phyloP scores from a whole-genome alignment of 495 filamentous ascomycete genomes.

The Xanthoparmelia taractica region DNA sequence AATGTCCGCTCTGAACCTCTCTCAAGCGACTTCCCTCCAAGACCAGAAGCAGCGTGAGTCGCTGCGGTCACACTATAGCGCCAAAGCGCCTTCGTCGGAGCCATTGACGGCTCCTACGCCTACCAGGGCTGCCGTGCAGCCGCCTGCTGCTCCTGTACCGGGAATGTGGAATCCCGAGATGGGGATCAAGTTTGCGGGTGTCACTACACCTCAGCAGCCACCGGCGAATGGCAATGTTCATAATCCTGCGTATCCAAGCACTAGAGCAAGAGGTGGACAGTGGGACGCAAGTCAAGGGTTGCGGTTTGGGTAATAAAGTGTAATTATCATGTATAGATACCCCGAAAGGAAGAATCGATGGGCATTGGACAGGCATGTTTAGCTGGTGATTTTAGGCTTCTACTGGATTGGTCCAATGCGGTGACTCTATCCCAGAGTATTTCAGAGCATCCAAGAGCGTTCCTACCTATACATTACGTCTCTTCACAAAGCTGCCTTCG shows the following conservation, averaged over 20 bases:
- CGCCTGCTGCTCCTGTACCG: conserved; percentile 45
- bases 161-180: conserved; percentile 70
- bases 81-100: conserved; percentile 27
- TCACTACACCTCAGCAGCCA: conserved; percentile 19
- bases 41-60: conserved; percentile 29
- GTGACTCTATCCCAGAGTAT: background rate
- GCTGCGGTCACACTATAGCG: conserved; percentile 30
- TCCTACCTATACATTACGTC: background rate
- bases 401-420: background rate
- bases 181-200: conserved; percentile 63
- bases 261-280: conserved; percentile 20
- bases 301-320: conserved; percentile 46
- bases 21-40: conserved; percentile 36
- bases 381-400: background rate
- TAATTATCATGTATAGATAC: background rate
- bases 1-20: conserved; percentile 55
- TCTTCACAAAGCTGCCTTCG: conserved; percentile 6
- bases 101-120: conserved; percentile 48
- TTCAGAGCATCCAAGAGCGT: background rate
- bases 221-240: conserved; percentile 22
- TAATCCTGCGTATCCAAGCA: conserved; percentile 26
- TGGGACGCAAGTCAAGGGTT: conserved; percentile 61
- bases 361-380: background rate
- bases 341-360: background rate
- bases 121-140: conserved; percentile 41